Base-by-base conservation (phyloP, 1,139 yeast genomes). In the Debaryomyces coudertii region DNA sequence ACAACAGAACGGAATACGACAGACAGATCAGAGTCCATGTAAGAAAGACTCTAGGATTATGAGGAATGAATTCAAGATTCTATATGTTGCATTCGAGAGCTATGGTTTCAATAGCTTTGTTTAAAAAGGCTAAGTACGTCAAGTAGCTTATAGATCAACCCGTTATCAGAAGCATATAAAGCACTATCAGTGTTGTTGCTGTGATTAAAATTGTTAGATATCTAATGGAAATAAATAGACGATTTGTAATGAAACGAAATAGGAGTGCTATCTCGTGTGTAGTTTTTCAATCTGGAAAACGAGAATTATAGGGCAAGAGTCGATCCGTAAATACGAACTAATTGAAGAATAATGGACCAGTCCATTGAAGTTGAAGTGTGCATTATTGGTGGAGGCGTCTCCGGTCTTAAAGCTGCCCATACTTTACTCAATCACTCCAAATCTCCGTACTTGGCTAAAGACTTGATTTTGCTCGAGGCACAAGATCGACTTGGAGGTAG, bases 331-430 rank as follows among this genome's bases (percentile, higher is more conserved):
- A 18, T 7, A 33, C 7, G 23, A 7, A 9, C 3, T 3, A n/a
- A 18, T 7, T 33, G n/a, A 9, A 7, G 5, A 5, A 20, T 11
- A 16, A 38, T 38, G 41, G 31, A 11, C 12, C 18, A 33, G 15
- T 14, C 43, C 9, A 35, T 42, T 11, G 40, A 42, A 34, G 40
- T 27, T 14, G 40, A 40, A 18, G 69, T 60, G 24, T 65, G 61
- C 27, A 54, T 90, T 5, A 70, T 90, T 8, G 97, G 97, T 2
- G 96, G 89, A 7, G 97, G 97, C 0, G 80, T 87, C 6, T 68
- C 96, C 0, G 97, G 96, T 0, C 70, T 90, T 35, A 84, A 86
- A 53, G 88, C 96, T 1, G 93, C 95, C 0, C 74, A 83, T 4
- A 78, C 77, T 3, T 71, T 90, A 4, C 61, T 78, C 9, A 57